These are phyloP conservation scores for Baorangia bicolor DNA, from an alignment of 768 basidiomycete species.

Conservation along the genomic window DNA sequence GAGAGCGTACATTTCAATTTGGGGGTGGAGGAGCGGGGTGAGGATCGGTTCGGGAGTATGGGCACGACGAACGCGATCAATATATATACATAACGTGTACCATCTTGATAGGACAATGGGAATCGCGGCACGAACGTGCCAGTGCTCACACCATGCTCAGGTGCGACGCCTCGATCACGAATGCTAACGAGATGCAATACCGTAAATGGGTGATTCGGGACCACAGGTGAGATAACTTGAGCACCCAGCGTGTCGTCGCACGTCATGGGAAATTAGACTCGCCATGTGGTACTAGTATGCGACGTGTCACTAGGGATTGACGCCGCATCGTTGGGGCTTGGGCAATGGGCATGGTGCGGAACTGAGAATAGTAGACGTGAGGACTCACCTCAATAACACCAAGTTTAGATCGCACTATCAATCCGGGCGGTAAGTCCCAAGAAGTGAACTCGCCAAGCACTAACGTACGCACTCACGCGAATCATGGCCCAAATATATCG, in stretches of 20 bases:
- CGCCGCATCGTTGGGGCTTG: no score
- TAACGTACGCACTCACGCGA: neutral
- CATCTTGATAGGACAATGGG: neutral
- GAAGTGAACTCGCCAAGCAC: no score
- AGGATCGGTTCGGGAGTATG: neutral
- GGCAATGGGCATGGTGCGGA: neutral
- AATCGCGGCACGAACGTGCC: neutral
- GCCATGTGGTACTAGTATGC: no score
- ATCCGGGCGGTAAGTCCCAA: neutral
- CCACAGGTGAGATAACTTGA: neutral
- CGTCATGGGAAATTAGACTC: neutral
- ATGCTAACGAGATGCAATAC: neutral
- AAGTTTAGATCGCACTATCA: neutral
- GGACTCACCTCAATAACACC: neutral
- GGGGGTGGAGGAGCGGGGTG: neutral
- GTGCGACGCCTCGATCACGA: no score
- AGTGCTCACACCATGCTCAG: neutral
- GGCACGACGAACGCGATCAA: neutral
- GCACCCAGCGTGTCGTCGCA: neutral
- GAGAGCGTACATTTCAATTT: conserved; percentile 6
- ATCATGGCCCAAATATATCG: neutral
- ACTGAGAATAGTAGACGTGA: neutral
- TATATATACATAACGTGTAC: neutral
- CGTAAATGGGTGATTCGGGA: neutral
- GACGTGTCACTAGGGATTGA: neutral